phyloP scores from a whole-genome alignment of 2,329 filamentous ascomycete genomes.

The Bipolaris victoriae region DNA sequence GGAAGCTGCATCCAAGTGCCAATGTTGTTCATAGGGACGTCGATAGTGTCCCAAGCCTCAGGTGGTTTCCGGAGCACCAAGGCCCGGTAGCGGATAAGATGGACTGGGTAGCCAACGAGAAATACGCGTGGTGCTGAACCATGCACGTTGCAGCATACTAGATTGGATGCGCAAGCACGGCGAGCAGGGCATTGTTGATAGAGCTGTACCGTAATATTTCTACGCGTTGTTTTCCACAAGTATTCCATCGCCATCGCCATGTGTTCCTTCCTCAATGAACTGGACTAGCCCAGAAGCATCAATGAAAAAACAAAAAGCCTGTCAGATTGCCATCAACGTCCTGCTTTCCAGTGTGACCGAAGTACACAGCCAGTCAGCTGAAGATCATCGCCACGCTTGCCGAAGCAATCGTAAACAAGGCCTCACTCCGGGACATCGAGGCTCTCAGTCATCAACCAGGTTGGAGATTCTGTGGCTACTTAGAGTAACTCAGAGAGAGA shows the following conservation, averaged over 20 bases:
- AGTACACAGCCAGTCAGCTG: conserved; percentile 74
- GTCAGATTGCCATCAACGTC: conserved; percentile 86
- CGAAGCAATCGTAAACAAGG: conserved; percentile 69
- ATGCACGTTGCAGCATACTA: background rate
- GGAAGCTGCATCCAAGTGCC: conserved; percentile 54
- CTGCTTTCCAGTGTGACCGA: conserved; percentile 79
- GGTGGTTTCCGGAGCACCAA: conserved; percentile 64
- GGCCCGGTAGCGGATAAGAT: conserved; percentile 58
- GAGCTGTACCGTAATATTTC: too few relatives aligned
- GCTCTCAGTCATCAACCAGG: conserved; percentile 90
- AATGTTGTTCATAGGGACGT: conserved; percentile 64
- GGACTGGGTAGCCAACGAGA: conserved; percentile 78
- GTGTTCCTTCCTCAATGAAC: conserved; percentile 40
- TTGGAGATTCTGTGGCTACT: conserved; percentile 87
- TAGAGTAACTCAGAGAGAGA: conserved; percentile 90
- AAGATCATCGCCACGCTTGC: conserved; percentile 96
- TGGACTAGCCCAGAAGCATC: conserved; percentile 41
- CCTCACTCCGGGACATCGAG: conserved; percentile 90
- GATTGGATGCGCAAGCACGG: background rate
- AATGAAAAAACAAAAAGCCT: conserved; percentile 59
- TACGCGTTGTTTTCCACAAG: background rate
- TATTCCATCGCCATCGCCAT: background rate
- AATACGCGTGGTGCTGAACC: conserved; percentile 74
- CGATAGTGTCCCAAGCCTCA: conserved; percentile 73
- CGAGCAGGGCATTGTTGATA: background rate